These are phyloP conservation scores for Leccinellum rugosiceps DNA, from an alignment of 768 basidiomycete species.

Conservation along the genomic window DNA sequence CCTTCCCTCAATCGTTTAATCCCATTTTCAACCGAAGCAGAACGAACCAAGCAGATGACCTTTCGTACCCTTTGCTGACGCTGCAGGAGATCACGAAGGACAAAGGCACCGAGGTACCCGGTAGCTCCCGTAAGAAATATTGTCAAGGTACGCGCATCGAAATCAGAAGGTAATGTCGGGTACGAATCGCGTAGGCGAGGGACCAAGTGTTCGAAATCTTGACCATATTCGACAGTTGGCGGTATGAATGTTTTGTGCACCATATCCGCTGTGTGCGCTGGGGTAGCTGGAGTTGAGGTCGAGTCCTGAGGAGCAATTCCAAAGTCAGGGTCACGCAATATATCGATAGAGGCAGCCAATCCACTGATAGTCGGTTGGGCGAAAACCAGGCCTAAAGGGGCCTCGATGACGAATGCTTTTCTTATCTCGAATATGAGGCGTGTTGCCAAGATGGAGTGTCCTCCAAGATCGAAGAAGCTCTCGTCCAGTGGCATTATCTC, in stretches of 20 bases:
- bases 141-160: slow-evolving; percentile 52
- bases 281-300: slow-evolving; percentile 16
- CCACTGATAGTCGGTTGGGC: slow-evolving; percentile 82
- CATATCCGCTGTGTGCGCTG: slow-evolving; percentile 9
- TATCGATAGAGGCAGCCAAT: slow-evolving; percentile 74
- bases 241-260: slow-evolving; percentile 19
- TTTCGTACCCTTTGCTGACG: slow-evolving; percentile 64
- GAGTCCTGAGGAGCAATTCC: slow-evolving; percentile 51
- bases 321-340: slow-evolving; percentile 73
- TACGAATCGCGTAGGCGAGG: slow-evolving; percentile 60
- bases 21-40: slow-evolving; percentile 56
- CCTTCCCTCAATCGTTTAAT: slow-evolving; percentile 67
- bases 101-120: slow-evolving; percentile 94
- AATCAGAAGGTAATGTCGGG: slow-evolving; percentile 55
- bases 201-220: slow-evolving; percentile 68
- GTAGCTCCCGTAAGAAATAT: slow-evolving; percentile 97
- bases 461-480: slow-evolving; percentile 97
- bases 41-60: slow-evolving; percentile 91
- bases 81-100: slow-evolving; percentile 75
- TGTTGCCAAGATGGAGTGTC: slow-evolving; percentile 97
- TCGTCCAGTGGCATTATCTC: slow-evolving; percentile 82
- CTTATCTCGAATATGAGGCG: slow-evolving; percentile 96
- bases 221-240: slow-evolving; percentile 63
- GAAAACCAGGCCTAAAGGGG: slow-evolving; percentile 89
- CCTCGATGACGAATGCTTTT: slow-evolving; percentile 85